Conservation (phyloP, 495 filamentous ascomycete species). For the Poronia punctata region DNA sequence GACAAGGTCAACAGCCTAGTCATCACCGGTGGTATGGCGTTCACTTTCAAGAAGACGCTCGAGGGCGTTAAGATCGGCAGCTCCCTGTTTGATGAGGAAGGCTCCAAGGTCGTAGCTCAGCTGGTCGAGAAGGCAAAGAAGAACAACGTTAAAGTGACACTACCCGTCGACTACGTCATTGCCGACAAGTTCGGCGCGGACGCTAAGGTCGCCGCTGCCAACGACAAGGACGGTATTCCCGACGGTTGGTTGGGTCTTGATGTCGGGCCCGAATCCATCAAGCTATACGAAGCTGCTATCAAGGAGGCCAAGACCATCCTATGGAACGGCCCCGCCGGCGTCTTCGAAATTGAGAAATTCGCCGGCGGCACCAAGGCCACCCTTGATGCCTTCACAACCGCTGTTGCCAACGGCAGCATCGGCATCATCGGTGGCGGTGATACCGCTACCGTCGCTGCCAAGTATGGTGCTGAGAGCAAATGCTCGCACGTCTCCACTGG, state of each 20-base stretch:
- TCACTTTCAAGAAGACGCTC: constrained; percentile 99
- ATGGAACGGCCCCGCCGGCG: constrained; percentile 96
- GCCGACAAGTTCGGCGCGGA: constrained; percentile 90
- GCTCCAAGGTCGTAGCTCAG: constrained; percentile 82
- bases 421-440: constrained; percentile 99
- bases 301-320: constrained; percentile 89
- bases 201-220: constrained; percentile 72
- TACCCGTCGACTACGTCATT: constrained; percentile 92
- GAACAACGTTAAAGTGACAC: constrained; percentile 86
- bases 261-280: constrained; percentile 78
- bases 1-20: constrained; percentile 94
- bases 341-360: constrained; percentile 96
- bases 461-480: constrained; percentile 93
- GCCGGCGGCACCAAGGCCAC: constrained; percentile 84
- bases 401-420: constrained; percentile 72
- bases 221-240: constrained; percentile 83
- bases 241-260: constrained; percentile 98
- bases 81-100: constrained; percentile 89
- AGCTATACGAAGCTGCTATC: constrained; percentile 81
- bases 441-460: constrained; percentile 95
- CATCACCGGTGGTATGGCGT: constrained; percentile 97
- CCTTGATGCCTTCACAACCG: constrained; percentile 76
- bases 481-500: constrained; percentile 97
- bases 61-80: constrained; percentile 84
- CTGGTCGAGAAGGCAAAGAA: constrained; percentile 94